Conservation (phyloP, 164 flowering plant genomes). For the Magnolia officinalis region DNA sequence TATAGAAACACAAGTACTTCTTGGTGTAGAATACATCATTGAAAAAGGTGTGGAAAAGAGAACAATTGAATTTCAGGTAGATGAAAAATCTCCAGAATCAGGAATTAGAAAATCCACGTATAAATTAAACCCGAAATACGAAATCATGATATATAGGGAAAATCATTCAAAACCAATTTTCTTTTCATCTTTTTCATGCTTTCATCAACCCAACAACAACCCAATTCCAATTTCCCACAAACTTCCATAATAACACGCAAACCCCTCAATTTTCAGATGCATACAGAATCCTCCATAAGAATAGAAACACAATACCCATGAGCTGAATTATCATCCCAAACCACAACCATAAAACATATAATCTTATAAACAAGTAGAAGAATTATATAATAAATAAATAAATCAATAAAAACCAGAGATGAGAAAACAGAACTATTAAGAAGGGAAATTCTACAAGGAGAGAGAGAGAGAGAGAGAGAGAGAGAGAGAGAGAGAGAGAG, state of each 20-base stretch:
- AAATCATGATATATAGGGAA: not conserved
- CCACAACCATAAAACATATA: not conserved
- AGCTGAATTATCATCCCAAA: not conserved
- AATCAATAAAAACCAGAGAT: too few relatives aligned
- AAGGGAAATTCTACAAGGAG: not conserved
- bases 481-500: not conserved
- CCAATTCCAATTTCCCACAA: slow-evolving; percentile 4
- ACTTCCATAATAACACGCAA: not conserved
- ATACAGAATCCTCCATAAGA: not conserved
- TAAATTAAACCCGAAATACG: too few relatives aligned
- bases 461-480: not conserved
- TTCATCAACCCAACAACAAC: not conserved
- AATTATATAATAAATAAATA: not conserved
- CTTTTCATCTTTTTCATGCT: not conserved
- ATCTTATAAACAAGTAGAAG: not conserved
- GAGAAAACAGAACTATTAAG: not conserved
- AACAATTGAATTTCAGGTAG: too few relatives aligned
- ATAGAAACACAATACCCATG: not conserved
- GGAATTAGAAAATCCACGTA: too few relatives aligned
- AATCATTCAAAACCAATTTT: not conserved
- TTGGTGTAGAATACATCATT: too few relatives aligned
- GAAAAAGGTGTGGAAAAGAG: too few relatives aligned
- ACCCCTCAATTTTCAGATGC: not conserved
- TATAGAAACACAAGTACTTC: too few relatives aligned
- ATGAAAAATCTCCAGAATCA: too few relatives aligned